phyloP scores from a whole-genome alignment of 2,329 filamentous ascomycete genomes.

The Talaromyces sp. region DNA sequence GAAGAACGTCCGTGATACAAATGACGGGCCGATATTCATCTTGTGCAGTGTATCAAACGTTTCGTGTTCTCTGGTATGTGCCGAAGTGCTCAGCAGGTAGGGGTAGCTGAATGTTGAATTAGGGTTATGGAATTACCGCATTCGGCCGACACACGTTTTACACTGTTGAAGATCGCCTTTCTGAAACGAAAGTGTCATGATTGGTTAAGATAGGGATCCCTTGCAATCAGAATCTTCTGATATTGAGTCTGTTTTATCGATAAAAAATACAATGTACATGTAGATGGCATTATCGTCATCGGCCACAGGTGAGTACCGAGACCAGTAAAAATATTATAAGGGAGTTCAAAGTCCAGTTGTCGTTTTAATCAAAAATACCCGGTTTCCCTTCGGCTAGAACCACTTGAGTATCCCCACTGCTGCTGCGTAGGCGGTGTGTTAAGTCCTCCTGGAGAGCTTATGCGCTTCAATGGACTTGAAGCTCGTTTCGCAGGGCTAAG shows the following conservation, averaged over 20 bases:
- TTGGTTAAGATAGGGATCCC: neutral
- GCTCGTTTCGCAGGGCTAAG: conserved; percentile 30
- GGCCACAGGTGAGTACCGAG: neutral
- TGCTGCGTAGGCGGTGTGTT: neutral
- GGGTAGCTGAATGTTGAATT: neutral
- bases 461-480: conserved; percentile 20
- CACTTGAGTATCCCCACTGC: conserved; percentile 5
- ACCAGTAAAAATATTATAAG: neutral
- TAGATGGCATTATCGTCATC: neutral
- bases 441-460: conserved; percentile 8
- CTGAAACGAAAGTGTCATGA: neutral
- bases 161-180: neutral
- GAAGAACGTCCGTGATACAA: neutral
- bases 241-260: neutral
- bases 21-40: neutral
- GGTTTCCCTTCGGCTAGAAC: conserved; percentile 6
- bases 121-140: neutral
- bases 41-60: neutral
- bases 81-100: neutral
- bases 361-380: neutral
- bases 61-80: neutral
- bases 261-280: neutral
- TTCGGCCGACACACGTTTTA: neutral
- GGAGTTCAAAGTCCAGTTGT: neutral
- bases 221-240: neutral